phyloP scores from a whole-genome alignment of 2,329 filamentous ascomycete genomes.

The Penicillium sp. region DNA sequence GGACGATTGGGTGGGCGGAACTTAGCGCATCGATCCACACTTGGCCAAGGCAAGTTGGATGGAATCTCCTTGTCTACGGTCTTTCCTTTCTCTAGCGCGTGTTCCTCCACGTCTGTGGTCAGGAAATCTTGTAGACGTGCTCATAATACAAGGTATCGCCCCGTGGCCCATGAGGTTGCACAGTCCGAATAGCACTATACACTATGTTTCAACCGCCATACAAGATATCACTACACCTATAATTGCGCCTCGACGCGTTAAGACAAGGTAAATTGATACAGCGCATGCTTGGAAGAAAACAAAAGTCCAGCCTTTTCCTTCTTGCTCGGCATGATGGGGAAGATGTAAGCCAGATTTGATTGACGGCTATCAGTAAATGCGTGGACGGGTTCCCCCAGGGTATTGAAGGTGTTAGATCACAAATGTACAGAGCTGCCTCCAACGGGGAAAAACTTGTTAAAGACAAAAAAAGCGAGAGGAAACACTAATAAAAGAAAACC shows the following conservation, averaged over 20 bases:
- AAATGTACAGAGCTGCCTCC: slow-evolving; percentile 19
- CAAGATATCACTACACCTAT: not conserved
- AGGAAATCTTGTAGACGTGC: not conserved
- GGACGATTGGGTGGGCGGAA: slow-evolving; percentile 5
- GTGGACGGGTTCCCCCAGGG: not conserved
- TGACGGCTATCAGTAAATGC: slow-evolving; percentile 5
- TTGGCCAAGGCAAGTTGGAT: too few relatives aligned
- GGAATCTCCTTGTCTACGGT: not conserved
- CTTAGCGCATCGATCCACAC: slow-evolving; percentile 9
- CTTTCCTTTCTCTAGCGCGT: not conserved
- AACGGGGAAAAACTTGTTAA: slow-evolving; percentile 4
- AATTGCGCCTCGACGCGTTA: too few relatives aligned
- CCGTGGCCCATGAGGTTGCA: not conserved
- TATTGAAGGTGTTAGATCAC: slow-evolving; percentile 16
- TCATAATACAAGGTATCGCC: not conserved
- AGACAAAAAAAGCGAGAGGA: slow-evolving; percentile 6
- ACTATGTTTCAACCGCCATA: not conserved
- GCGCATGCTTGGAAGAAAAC: not conserved
- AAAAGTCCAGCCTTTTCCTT: too few relatives aligned
- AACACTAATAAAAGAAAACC: not conserved
- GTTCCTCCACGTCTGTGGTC: too few relatives aligned
- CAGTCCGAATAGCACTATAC: not conserved
- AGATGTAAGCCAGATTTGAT: slow-evolving; percentile 1
- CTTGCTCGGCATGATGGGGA: not conserved
- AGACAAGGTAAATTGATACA: too few relatives aligned